Evolutionary conservation across 176 grass and related monocot species (phyloP).

Genomic region (Pontederia crassipes): DNA sequence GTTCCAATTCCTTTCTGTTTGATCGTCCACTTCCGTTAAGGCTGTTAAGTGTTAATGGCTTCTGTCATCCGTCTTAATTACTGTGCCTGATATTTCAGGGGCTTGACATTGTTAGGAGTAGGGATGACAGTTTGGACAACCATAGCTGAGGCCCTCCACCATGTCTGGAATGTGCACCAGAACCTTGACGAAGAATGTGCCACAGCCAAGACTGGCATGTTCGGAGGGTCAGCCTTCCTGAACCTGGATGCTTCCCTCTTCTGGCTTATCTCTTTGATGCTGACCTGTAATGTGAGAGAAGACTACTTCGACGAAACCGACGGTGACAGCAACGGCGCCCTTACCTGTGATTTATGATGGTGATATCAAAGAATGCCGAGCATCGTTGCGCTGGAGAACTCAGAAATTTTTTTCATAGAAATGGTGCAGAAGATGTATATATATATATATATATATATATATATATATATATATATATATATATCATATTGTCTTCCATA

Average conservation of each 20-base stretch:
- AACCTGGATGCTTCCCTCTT: slow-evolving; percentile 52
- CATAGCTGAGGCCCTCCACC: slow-evolving; percentile 30
- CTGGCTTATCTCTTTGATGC: slow-evolving; percentile 49
- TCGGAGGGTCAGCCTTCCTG: slow-evolving; percentile 46
- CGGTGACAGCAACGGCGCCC: not conserved
- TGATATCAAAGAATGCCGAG: no score
- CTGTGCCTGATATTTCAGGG: slow-evolving; percentile 7
- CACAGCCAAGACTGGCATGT: slow-evolving; percentile 44
- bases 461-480: no score
- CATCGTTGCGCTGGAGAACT: no score
- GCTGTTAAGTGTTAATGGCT: not conserved
- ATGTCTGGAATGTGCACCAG: slow-evolving; percentile 30
- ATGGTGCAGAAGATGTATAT: no score
- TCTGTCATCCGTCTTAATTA: not conserved
- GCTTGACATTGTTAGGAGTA: slow-evolving; percentile 20
- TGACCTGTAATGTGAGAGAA: slow-evolving; percentile 34
- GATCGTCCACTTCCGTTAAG: not conserved
- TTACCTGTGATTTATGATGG: no score
- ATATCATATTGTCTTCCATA: no score
- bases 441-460: no score
- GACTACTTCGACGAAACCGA: slow-evolving; percentile 26
- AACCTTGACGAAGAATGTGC: slow-evolving; percentile 25
- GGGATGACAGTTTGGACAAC: slow-evolving; percentile 37
- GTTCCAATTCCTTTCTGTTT: not conserved
- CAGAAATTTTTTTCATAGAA: no score